A percentile compares a stretch with the other conserved stretches of the same genome.
phyloP scores from a whole-genome alignment of 371 early-diverging fungal genomes.

The Mucor velutinosus region DNA sequence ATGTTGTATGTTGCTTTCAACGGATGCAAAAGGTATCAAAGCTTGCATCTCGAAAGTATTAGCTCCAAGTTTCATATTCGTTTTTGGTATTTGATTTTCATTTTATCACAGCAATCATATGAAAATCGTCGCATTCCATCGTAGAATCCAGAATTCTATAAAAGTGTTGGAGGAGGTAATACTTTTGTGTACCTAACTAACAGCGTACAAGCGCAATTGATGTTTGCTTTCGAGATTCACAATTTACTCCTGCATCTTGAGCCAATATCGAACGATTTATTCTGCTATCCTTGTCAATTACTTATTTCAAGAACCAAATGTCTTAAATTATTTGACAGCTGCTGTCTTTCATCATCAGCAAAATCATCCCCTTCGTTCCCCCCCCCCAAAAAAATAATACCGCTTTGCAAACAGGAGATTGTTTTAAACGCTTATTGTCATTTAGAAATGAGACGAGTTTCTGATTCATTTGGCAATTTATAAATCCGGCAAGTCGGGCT shows the following conservation, averaged over 20 bases:
- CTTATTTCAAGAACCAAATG: background rate
- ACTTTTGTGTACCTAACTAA: background rate
- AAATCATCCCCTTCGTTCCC: background rate
- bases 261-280: background rate
- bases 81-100: background rate
- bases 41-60: background rate
- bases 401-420: background rate
- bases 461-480: background rate
- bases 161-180: background rate
- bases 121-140: background rate
- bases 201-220: background rate
- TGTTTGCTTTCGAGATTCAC: background rate
- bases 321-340: background rate
- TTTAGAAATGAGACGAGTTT: background rate
- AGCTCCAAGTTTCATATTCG: background rate
- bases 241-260: background rate
- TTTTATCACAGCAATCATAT: background rate
- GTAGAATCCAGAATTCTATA: background rate
- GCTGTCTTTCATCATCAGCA: background rate
- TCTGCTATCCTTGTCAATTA: background rate
- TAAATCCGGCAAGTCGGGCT: background rate
- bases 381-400: background rate
- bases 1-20: background rate
- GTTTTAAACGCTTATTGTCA: background rate
- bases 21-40: background rate